These are phyloP conservation scores for Phytopythium cucurbitacearum DNA, from an alignment of 352 stramenopile species.

Conservation along the genomic window DNA sequence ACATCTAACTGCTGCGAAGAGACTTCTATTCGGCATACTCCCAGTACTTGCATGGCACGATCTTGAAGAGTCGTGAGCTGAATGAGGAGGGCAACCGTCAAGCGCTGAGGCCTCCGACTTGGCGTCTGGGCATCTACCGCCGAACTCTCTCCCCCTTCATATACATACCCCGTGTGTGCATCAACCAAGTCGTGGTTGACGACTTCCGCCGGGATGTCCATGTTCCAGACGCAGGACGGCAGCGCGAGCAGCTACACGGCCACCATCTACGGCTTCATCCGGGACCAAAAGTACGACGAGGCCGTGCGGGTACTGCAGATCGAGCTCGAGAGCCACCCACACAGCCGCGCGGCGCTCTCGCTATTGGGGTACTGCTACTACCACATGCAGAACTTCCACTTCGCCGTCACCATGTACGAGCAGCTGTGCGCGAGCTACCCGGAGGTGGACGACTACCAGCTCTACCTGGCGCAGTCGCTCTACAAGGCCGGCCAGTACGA, in stretches of 20 bases:
- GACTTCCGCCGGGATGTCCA: constrained; percentile 8
- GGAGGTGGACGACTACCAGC: constrained; percentile 93
- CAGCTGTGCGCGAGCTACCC: constrained; percentile 92
- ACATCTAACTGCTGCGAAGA: no score
- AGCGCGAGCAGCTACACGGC: constrained; percentile 86
- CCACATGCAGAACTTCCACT: constrained; percentile 91
- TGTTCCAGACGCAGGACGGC: constrained; percentile 67
- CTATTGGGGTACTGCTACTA: constrained; percentile 98
- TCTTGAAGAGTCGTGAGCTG: no score
- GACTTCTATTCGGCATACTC: no score
- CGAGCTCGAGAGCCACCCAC: constrained; percentile 91
- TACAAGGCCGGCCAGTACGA: constrained; percentile 90
- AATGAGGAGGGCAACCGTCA: no score
- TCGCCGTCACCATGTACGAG: constrained; percentile 93
- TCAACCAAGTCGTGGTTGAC: no score
- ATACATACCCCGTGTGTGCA: no score
- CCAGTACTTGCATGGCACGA: no score
- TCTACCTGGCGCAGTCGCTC: constrained; percentile 94
- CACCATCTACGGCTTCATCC: constrained; percentile 93
- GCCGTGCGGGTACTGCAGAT: constrained; percentile 91
- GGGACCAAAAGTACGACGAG: constrained; percentile 92
- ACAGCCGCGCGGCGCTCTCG: constrained; percentile 90
- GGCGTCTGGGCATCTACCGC: no score
- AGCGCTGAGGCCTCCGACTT: no score
- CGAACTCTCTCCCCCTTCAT: no score